Evolutionary conservation across 495 filamentous ascomycete genomes (phyloP), one percentile per base, ranked within the genome.

Genomic region (Lasiosphaeriaceae sp.): DNA sequence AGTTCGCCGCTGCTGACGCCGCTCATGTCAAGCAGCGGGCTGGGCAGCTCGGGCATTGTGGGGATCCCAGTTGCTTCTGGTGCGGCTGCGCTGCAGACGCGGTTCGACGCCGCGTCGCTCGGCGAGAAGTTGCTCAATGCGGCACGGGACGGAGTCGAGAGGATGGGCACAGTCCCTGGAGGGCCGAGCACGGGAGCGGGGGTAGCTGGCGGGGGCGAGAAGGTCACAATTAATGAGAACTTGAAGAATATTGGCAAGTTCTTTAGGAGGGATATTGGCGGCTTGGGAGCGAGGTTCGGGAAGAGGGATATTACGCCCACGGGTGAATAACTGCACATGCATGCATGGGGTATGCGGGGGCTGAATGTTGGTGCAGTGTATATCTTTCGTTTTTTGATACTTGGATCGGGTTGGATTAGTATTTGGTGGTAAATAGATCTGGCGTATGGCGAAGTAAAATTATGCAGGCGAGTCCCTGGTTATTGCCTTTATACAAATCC

Each of bases 191-290:
- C 52, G n/a, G 23, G 68, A 88, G 71, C 86, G 77, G 66, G 86
- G 81, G 23, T 86, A 82, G 29, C 78, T 83, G 66, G 87, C 82
- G 2, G 86, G 87, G 34, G 90, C 88, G 71, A 71, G 34, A 75
- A 69, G 44, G 71, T 76, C 3, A 88, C 87, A 41, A 77, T 96
- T 53, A 93, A 96, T 63, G 91, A 95, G 73, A 96, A 96, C 70
- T 64, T 96, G 71, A 90, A 88, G 79, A 96, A 89, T 71, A 88
- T 98, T 68, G 94, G 94, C 2, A 96, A 94, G 72, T 96, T 98
- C 74, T 97, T 98, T 75, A 83, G 87, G 49, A 73, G 93, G 52
- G 94, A 98, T 75, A 82, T 93, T 29, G 88, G 90, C 37, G 86
- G 87, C 2, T 85, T 97, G 71, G 87, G 90, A 11, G 83, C 87